Evolutionary conservation across 1,139 yeast species (phyloP).

Genomic region (Yamadazyma jaroonii): DNA sequence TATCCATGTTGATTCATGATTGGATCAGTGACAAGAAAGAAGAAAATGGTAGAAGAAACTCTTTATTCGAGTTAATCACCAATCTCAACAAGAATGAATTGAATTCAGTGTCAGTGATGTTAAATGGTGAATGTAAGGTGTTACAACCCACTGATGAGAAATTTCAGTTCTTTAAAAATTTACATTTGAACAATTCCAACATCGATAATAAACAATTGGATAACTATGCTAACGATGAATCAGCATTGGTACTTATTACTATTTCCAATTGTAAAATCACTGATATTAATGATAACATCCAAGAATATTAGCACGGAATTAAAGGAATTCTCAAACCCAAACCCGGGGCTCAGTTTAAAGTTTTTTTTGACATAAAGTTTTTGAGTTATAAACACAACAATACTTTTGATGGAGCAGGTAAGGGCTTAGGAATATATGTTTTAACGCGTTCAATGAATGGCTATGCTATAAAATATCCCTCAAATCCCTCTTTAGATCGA

Average conservation of each 20-base stretch:
- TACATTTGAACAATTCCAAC: constrained; percentile 58
- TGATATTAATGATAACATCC: constrained; percentile 69
- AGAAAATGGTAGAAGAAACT: constrained; percentile 28
- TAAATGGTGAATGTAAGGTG: constrained; percentile 67
- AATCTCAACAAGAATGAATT: constrained; percentile 73
- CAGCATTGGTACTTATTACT: constrained; percentile 63
- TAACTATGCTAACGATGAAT: constrained; percentile 48
- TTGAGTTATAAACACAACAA: no score
- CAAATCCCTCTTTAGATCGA: no score
- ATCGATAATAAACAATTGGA: constrained; percentile 68
- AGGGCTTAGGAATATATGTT: no score
- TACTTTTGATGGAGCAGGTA: no score
- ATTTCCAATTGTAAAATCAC: constrained; percentile 74
- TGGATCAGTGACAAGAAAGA: constrained; percentile 61
- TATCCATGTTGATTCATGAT: constrained; percentile 80
- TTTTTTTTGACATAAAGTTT: no score
- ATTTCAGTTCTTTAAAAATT: constrained; percentile 54
- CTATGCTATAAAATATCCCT: no score
- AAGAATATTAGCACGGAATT: constrained; percentile 29
- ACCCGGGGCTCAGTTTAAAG: no score
- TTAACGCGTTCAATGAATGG: no score
- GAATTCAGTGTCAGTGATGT: constrained; percentile 74
- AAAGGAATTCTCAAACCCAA: no score
- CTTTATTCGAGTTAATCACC: constrained; percentile 61
- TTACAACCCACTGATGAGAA: constrained; percentile 37